These are phyloP conservation scores for Diaporthe humulicola DNA, from an alignment of 2,329 filamentous ascomycete genomes.

Conservation along the genomic window DNA sequence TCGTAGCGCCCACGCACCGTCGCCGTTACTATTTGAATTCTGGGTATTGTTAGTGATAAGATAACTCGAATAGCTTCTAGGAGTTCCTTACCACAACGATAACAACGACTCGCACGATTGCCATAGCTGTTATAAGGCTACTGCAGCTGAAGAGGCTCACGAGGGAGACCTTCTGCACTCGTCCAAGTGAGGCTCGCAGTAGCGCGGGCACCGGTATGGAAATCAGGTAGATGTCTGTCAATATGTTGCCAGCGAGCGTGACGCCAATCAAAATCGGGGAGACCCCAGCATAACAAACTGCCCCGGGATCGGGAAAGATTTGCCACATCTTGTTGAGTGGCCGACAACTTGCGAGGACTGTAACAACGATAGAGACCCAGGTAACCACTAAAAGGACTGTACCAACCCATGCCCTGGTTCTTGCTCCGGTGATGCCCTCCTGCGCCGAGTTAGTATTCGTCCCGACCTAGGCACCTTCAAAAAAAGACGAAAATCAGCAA, in stretches of 20 bases:
- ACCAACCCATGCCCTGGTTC: conserved; percentile 61
- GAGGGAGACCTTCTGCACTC: conserved; percentile 33
- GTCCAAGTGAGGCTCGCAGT: conserved; percentile 21
- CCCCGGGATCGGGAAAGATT: conserved; percentile 69
- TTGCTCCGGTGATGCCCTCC: conserved; percentile 48
- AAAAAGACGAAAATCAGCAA: background rate
- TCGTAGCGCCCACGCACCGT: conserved; percentile 34
- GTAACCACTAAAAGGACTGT: conserved; percentile 62
- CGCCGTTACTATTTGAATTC: conserved; percentile 32
- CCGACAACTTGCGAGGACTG: conserved; percentile 65
- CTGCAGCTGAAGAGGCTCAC: conserved; percentile 37
- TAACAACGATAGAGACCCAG: conserved; percentile 62
- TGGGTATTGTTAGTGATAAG: background rate
- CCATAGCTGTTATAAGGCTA: conserved; percentile 37
- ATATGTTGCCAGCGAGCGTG: conserved; percentile 33
- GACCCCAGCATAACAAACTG: conserved; percentile 47
- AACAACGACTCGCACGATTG: conserved; percentile 24
- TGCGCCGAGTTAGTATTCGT: conserved; percentile 39
- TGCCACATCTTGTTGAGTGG: conserved; percentile 70
- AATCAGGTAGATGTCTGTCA: conserved; percentile 40
- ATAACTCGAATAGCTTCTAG: background rate
- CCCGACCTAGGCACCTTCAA: background rate
- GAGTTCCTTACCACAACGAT: conserved; percentile 25
- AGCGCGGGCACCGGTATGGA: conserved; percentile 33
- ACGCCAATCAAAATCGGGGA: conserved; percentile 31